Evolutionary conservation across 2,329 filamentous ascomycete species (phyloP).

Genomic region (Arachnopeziza araneosa): DNA sequence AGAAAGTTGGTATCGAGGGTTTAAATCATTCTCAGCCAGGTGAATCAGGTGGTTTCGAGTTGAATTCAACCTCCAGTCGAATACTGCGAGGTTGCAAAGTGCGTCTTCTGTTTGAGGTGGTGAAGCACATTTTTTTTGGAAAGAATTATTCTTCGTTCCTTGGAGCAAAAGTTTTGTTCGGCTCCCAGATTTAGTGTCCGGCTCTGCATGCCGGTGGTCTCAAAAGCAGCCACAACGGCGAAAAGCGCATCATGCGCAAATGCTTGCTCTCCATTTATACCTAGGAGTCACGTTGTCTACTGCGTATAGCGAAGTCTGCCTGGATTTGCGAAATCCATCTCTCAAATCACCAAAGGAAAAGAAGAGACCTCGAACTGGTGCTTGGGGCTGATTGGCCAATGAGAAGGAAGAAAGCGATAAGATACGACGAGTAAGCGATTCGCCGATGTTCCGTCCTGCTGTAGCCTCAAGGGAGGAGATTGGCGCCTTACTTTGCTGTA

Average conservation of each 20-base stretch:
- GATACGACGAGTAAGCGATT: neutral
- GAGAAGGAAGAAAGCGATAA: neutral
- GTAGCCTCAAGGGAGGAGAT: no score
- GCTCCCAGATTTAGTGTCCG: neutral
- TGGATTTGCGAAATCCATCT: no score
- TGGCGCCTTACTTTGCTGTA: no score
- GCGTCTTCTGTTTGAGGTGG: neutral
- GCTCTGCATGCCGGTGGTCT: neutral
- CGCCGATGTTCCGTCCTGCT: neutral
- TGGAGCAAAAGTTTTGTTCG: neutral
- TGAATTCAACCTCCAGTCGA: neutral
- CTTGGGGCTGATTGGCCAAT: conserved; percentile 7
- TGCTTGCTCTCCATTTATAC: neutral
- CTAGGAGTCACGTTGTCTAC: no score
- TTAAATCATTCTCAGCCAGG: neutral
- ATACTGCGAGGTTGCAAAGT: neutral
- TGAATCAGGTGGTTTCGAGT: neutral
- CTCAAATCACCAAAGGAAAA: no score
- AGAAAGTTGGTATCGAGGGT: neutral
- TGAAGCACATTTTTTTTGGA: conserved; percentile 17
- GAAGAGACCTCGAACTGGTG: neutral
- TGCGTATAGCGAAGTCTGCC: no score
- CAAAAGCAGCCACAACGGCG: neutral
- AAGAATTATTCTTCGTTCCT: neutral
- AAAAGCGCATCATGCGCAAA: neutral